Evolutionary conservation across 2,329 filamentous ascomycete genomes (phyloP), one percentile per base, ranked within the genome.

Genomic region (Pseudocercospora macadamiae): DNA sequence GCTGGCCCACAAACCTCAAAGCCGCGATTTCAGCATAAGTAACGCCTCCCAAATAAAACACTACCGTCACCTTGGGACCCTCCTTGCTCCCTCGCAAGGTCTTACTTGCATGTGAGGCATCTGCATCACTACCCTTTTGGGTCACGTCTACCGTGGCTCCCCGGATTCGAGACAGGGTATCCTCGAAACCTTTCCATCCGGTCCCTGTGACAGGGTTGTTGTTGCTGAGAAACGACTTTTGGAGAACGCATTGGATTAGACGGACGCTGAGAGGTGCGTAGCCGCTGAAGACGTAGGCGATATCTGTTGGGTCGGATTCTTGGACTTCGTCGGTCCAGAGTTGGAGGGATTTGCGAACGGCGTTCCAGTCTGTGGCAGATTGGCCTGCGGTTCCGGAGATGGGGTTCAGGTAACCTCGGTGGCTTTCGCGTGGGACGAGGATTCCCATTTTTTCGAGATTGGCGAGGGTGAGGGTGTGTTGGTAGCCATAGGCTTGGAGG

Each of bases 21-120:
- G 96, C 95, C 37, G 96, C 92, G 73, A 99, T 93, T 76, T 99
- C 95, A 0, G 95, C 93, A 71, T 96, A 96, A 0, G 92, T 97
- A 55, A 99, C 90, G 1, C 95, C 96, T n/a, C 95, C 95, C 16
- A 99, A 79, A 76, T 97, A 97, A 67, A 97, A 96, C n/a, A 99
- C 88, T 70, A 97, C 90, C 0, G 96, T 89, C 0, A 90, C 93
- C 79, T 96, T 96, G 47, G 73, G 69, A 2, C 70, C 72, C 28
- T 72, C 70, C 53, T 84, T 84, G 49, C 81, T 86, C 0, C 92
- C 91, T 47, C 91, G 90, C 36, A 99, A 79, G 23, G 96, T 84
- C 60, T 91, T 88, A 57, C 92, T 83, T 14, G 93, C 93, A 69
- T 71, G 63, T 8, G 93, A 93, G 28, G 93, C 87, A 1, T 93